Base-by-base conservation (phyloP, 208 protist species). In the Trypanosoma melophagium region DNA sequence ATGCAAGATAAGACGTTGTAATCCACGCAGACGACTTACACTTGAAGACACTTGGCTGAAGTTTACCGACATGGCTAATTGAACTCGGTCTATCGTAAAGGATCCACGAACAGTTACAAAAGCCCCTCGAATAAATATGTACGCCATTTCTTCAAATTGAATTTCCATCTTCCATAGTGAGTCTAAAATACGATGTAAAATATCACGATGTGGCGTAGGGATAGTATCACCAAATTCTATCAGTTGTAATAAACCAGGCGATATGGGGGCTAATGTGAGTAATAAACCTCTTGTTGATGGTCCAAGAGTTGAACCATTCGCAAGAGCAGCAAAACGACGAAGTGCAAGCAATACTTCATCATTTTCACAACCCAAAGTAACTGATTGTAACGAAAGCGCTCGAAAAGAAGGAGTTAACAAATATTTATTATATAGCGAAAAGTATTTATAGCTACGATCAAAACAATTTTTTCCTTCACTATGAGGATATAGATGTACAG, bases 361-460 rank as follows among this genome's bases (percentile, higher is more conserved):
- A 25, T 5, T 42, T 25, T 55, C 45, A 45, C 9, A 21, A 14
- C 16, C 41, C 7, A 5, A 44, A 47, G 2, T 12, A 22, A 22
- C 19, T 9, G 42, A 44, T 17, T 84, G 81, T n/a, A 95, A 62
- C 3, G 85, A 76, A 1, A 95, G 77, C 17, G 78, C 65, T 2
- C 60, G 66, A 73, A 96, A 96, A 13, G 78, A 85, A 0, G 87
- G 86, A 2, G 86, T 81, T 14, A 96, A 71, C 14, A 93, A 75
- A 41, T 81, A 74, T 57, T 74, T 82, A 57, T 93, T 96, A 25
- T 76, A 69, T 60, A 81, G 75, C 47, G 81, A 87, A 54, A 87
- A 83, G 16, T 58, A 60, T 5, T 75, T 61, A 58, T 92, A 93
- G 42, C 66, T 58, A 24, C 49, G 67, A 4, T 58, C 13, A 49